These are phyloP conservation scores for Phialophora verrucosa DNA, from an alignment of 2,329 filamentous ascomycete species.

Conservation along the genomic window DNA sequence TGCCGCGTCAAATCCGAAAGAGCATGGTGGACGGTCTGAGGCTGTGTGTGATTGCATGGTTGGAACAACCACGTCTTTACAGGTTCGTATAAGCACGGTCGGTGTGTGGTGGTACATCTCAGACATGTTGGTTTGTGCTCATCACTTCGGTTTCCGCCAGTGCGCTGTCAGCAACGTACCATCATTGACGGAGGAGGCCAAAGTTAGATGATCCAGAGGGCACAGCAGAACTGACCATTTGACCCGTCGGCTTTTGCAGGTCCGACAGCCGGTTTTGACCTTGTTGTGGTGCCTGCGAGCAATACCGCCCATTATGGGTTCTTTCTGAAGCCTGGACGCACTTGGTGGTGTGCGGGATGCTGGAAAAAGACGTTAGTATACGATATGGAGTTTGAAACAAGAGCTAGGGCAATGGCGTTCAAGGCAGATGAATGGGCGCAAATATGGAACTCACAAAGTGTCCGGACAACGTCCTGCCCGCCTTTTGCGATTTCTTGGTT, in stretches of 20 bases:
- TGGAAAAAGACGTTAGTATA: background rate
- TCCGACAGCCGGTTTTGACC: constrained; percentile 43
- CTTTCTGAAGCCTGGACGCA: background rate
- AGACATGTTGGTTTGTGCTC: constrained; percentile 51
- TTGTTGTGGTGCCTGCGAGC: constrained; percentile 7
- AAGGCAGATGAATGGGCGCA: background rate
- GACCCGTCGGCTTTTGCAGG: constrained; percentile 36
- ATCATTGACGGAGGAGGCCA: too few species aligned
- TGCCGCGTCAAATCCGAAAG: background rate
- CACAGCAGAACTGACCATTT: constrained; percentile 3
- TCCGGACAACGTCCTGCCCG: background rate
- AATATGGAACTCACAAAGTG: background rate
- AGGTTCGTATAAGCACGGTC: background rate
- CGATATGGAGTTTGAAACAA: background rate
- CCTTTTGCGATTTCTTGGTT: background rate
- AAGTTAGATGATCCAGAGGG: background rate
- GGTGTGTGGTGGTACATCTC: background rate
- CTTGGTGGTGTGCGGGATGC: background rate
- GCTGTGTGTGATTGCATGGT: too few species aligned
- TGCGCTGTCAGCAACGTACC: background rate
- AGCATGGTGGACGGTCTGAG: background rate
- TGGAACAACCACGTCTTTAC: background rate
- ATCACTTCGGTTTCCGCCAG: constrained; percentile 47
- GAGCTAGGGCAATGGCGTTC: background rate
- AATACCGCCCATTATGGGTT: background rate